These are phyloP conservation scores for Cnidoscolus chayamansa DNA, from an alignment of 441 rosid species.

Conservation along the genomic window DNA sequence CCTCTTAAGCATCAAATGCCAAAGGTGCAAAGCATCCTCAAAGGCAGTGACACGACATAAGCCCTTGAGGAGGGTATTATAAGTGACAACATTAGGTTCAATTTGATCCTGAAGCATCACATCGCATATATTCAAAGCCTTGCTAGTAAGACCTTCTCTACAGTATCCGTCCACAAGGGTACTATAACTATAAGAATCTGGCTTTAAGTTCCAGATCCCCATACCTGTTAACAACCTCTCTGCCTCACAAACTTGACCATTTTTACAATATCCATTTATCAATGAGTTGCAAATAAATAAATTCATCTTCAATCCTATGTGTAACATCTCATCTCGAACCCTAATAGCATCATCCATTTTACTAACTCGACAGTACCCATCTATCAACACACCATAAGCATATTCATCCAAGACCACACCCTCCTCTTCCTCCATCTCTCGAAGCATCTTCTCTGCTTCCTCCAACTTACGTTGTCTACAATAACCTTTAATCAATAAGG, in stretches of 20 bases:
- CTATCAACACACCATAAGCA: conserved; percentile 64
- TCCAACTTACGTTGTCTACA: conserved; percentile 50
- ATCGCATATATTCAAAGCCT: conserved; percentile 62
- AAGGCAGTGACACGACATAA: conserved; percentile 46
- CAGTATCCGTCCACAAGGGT: conserved; percentile 78
- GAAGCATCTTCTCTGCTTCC: conserved; percentile 60
- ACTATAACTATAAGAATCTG: conserved; percentile 69
- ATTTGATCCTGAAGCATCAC: conserved; percentile 48
- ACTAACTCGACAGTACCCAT: conserved; percentile 68
- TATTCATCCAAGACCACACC: conserved; percentile 48
- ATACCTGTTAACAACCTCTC: conserved; percentile 39
- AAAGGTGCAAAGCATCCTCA: conserved; percentile 56
- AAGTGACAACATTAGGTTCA: conserved; percentile 48
- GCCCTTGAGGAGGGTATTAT: conserved; percentile 79
- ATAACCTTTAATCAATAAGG: conserved; percentile 59
- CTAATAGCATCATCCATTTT: conserved; percentile 56
- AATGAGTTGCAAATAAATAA: conserved; percentile 64
- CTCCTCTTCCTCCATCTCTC: conserved; percentile 38
- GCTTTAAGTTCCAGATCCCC: conserved; percentile 58
- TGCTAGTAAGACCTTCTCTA: conserved; percentile 42
- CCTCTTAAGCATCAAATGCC: conserved; percentile 57
- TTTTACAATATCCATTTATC: conserved; percentile 75
- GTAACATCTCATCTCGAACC: conserved; percentile 57
- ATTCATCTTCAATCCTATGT: conserved; percentile 57
- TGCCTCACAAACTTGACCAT: conserved; percentile 48